Percentiles rank a stretch among this genome's conserved stretches.
These are phyloP conservation scores for Ceriops tagal DNA, from an alignment of 345 rosid species.

Conservation along the genomic window DNA sequence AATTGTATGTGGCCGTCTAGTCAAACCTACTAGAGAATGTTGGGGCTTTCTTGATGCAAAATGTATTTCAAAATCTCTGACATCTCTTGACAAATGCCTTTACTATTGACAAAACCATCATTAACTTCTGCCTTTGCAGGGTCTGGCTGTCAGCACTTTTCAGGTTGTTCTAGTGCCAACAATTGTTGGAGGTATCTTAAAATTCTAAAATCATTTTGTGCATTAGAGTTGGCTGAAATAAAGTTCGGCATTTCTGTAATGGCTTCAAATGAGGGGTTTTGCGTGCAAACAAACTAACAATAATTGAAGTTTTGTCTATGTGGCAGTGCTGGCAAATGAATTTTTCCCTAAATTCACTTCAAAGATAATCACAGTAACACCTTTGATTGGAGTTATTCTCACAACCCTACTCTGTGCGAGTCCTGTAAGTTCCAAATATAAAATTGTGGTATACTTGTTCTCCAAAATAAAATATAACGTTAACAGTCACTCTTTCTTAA, in stretches of 20 bases:
- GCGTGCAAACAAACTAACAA: not conserved
- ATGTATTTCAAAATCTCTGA: no score
- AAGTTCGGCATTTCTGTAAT: conserved; percentile 5
- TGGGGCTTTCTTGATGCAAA: not conserved
- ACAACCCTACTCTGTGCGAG: conserved; percentile 95
- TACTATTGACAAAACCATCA: not conserved
- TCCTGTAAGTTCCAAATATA: conserved; percentile 58
- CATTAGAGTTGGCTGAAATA: conserved; percentile 4
- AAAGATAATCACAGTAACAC: conserved; percentile 73
- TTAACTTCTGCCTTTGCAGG: conserved; percentile 44
- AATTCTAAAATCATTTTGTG: not conserved
- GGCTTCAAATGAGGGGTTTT: not conserved
- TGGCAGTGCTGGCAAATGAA: conserved; percentile 81
- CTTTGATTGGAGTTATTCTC: conserved; percentile 86
- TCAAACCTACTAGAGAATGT: not conserved
- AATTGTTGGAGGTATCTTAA: conserved; percentile 61
- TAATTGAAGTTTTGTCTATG: conserved; percentile 7
- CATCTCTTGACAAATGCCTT: not conserved
- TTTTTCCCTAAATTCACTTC: conserved; percentile 89
- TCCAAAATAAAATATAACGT: conserved; percentile 9
- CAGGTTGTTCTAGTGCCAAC: conserved; percentile 96
- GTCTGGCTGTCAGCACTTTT: conserved; percentile 90
- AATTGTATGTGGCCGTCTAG: no score
- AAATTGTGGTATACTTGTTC: conserved; percentile 7
- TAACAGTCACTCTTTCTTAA: conserved; percentile 18